Conservation (phyloP, 176 grass and related monocot species). For the Rhynchospora tenuis region DNA sequence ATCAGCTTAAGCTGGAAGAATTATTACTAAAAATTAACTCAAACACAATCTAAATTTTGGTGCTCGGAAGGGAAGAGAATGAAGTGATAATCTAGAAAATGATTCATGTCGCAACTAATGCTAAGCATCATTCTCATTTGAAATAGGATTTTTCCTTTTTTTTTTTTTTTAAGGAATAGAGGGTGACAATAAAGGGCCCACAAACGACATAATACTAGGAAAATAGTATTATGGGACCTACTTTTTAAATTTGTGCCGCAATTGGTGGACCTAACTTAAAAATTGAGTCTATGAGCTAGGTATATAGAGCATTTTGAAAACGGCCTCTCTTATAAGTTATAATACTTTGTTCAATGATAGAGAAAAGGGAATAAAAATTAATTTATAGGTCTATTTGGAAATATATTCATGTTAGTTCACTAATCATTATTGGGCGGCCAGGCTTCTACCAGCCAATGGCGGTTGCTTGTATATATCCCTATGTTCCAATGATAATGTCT, state of each 20-base stretch:
- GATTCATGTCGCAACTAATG: background rate
- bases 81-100: background rate
- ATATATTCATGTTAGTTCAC: background rate
- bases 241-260: constrained; percentile 11
- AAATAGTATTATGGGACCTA: constrained; percentile 6
- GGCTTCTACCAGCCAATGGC: background rate
- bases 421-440: background rate
- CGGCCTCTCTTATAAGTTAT: background rate
- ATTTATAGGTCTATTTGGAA: background rate
- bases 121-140: background rate
- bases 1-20: background rate
- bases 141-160: background rate
- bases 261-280: constrained; percentile 17
- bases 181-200: no score
- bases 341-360: background rate
- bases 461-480: no score
- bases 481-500: no score
- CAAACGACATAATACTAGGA: background rate
- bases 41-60: background rate
- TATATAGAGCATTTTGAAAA: background rate
- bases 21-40: background rate
- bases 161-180: background rate
- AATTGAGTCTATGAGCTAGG: background rate
- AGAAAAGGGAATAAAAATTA: background rate
- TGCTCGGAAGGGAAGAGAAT: background rate